phyloP scores from a whole-genome alignment of 164 flowering plant genomes.

The Berberis vulgaris region DNA sequence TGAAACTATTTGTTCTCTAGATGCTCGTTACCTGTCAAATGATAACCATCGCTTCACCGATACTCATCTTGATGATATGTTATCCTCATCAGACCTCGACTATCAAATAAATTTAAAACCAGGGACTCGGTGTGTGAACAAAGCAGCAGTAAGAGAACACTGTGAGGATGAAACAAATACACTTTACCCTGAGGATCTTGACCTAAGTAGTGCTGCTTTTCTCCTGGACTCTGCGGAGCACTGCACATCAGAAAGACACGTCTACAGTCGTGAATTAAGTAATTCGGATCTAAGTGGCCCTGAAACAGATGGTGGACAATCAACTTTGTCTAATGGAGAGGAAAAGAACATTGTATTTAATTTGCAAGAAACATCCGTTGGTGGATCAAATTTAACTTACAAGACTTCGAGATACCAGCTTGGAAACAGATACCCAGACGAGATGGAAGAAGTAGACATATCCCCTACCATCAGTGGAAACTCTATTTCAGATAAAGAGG shows the following conservation, averaged over 20 bases:
- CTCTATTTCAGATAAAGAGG: conserved; percentile 21
- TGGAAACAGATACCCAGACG: conserved; percentile 10
- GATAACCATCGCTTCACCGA: neutral
- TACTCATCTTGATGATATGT: neutral
- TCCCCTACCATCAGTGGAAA: conserved; percentile 20
- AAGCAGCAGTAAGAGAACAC: neutral
- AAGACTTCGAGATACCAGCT: conserved; percentile 6
- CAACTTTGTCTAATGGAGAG: conserved; percentile 13
- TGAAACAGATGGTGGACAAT: conserved; percentile 7
- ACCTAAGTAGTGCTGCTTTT: conserved; percentile 7
- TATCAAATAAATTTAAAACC: neutral
- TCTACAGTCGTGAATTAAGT: conserved; percentile 11
- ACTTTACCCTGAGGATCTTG: neutral
- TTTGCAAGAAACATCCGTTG: conserved; percentile 6
- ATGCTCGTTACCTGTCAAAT: neutral
- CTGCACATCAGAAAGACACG: conserved; percentile 7
- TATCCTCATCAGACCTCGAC: neutral
- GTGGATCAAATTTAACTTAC: conserved; percentile 12
- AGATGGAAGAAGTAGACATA: conserved; percentile 20
- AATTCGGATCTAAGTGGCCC: conserved; percentile 15
- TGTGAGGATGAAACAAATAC: conserved; percentile 5
- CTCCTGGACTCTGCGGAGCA: conserved; percentile 10
- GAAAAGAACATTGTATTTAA: conserved; percentile 7
- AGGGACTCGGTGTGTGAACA: neutral
- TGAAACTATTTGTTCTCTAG: neutral